Evolutionary conservation across 176 grass and related monocot species (phyloP), one percentile per base, ranked within the genome.

Genomic region (Cocos nucifera): DNA sequence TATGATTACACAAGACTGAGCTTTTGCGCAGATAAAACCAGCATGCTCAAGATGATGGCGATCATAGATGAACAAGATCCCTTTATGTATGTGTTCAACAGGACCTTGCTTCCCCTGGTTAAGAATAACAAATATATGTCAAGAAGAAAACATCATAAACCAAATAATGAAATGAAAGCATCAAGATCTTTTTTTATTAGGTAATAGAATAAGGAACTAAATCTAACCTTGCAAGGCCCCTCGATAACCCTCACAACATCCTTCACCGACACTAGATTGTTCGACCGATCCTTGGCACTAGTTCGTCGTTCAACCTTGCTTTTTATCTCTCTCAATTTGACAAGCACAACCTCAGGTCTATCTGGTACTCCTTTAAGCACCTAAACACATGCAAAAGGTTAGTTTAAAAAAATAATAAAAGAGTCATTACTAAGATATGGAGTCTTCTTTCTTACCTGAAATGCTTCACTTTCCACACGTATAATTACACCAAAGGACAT

Each of bases 101-200:
- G 84, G 94, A 61, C 94, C 94, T 98, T 92, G 94, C 17, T 91
- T 98, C 73, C 94, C 94, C 94, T 98, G 51, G 64, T 80, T 81
- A 27, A 19, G 17, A 73, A 22, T 58, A 18, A 67, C 66, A 67
- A 65, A 78, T 56, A 2, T 44, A 44, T 14, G 35, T 44, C 35
- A 44, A 44, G 0, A 14, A 44, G 9, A 44, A 35, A 44, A 44
- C 35, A 44, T 0, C 10, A 44, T 10, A 44, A 10, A 14, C 10
- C 8, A 44, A 44, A 12, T 44, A 44, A 2, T 44, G 35, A 44
- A 12, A 44, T 44, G 7, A 44, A 44, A 44, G 35, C 35, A 44
- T 44, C 10, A 44, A 44, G 2, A 44, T 12, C 26, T 6, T 12
- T 44, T 39, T 44, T 14, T 44, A 44, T 12, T 44, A 44, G 10